Conservation (phyloP, 805 yeast genomes). For the Jamesozyma jinghongensis region DNA sequence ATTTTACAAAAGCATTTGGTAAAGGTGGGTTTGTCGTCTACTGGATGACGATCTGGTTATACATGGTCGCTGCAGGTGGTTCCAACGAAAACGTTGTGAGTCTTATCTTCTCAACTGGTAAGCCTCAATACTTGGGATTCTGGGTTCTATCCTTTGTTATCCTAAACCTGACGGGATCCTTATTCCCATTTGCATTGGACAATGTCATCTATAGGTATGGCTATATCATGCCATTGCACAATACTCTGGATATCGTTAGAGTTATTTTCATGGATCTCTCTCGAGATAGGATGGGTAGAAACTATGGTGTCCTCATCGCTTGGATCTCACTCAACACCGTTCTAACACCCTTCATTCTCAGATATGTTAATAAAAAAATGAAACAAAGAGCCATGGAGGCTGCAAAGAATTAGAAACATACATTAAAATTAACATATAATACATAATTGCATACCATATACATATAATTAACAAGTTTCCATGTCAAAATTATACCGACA, state of each 20-base stretch:
- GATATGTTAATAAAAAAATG: slow-evolving; percentile 33
- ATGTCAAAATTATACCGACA: too few relatives aligned
- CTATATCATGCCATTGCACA: slow-evolving; percentile 60
- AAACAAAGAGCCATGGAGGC: slow-evolving; percentile 19
- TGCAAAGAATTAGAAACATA: too few relatives aligned
- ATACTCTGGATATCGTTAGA: slow-evolving; percentile 50
- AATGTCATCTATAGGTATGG: slow-evolving; percentile 52
- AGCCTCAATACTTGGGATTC: slow-evolving; percentile 57
- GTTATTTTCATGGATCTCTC: slow-evolving; percentile 49
- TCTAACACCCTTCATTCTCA: slow-evolving; percentile 37
- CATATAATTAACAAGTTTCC: too few relatives aligned
- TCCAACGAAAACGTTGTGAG: slow-evolving; percentile 58
- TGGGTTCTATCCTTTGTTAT: slow-evolving; percentile 68
- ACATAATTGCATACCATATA: too few relatives aligned
- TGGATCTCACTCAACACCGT: slow-evolving; percentile 48
- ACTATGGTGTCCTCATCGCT: slow-evolving; percentile 47
- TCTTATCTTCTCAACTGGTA: slow-evolving; percentile 37
- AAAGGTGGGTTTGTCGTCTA: slow-evolving; percentile 61
- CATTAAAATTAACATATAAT: too few relatives aligned
- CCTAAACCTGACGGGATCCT: slow-evolving; percentile 58
- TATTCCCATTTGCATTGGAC: slow-evolving; percentile 50
- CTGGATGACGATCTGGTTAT: slow-evolving; percentile 59
- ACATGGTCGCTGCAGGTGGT: slow-evolving; percentile 70
- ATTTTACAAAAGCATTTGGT: slow-evolving; percentile 50
- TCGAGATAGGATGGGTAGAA: slow-evolving; percentile 48